Conservation (phyloP, 805 yeast species). For the Lachancea waltii region DNA sequence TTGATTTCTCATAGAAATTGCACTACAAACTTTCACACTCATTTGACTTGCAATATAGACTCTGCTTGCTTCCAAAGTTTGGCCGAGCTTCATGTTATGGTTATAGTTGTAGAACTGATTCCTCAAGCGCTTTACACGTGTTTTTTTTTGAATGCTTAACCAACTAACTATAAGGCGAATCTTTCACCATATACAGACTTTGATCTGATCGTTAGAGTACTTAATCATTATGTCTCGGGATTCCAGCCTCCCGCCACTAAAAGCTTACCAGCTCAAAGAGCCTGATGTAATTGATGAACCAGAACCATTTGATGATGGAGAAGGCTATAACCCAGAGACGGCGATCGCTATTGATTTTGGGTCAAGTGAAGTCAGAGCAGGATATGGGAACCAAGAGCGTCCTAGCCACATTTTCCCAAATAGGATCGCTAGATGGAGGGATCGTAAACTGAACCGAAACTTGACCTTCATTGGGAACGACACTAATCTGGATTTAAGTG, state of each 20-base stretch:
- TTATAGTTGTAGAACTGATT: no score
- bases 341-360: slow-evolving; percentile 94
- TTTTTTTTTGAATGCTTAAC: no score
- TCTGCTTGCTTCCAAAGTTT: no score
- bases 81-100: no score
- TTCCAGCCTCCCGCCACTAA: slow-evolving; percentile 25
- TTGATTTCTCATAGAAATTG: no score
- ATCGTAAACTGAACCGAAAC: slow-evolving; percentile 56
- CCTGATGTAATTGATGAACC: slow-evolving; percentile 29
- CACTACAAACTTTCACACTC: no score
- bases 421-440: slow-evolving; percentile 66
- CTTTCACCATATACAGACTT: no score
- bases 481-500: slow-evolving; percentile 59
- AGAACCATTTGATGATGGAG: slow-evolving; percentile 28
- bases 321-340: slow-evolving; percentile 31
- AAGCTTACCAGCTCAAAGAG: slow-evolving; percentile 24
- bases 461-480: slow-evolving; percentile 81
- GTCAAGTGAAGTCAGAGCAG: slow-evolving; percentile 50
- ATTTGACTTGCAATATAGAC: no score
- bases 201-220: no score
- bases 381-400: slow-evolving; percentile 40
- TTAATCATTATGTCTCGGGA: slow-evolving; percentile 12
- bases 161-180: no score
- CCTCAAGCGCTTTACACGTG: no score
- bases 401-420: slow-evolving; percentile 69